Evolutionary conservation across 2,329 filamentous ascomycete species (phyloP), one percentile per base, ranked within the genome.

Genomic region (Furcasterigmium furcatum): DNA sequence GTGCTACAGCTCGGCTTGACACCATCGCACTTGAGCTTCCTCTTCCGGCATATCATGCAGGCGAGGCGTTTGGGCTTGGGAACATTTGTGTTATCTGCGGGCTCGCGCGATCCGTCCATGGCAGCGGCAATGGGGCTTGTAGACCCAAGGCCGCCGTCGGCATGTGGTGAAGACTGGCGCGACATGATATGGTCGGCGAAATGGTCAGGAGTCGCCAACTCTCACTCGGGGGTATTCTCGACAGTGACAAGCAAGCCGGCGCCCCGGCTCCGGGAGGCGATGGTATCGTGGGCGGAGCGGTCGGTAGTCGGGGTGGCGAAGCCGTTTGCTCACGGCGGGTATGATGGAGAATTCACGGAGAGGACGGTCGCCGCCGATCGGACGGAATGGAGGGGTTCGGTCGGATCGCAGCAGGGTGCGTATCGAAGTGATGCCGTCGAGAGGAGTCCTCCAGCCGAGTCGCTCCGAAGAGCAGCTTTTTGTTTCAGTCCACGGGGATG

Each of bases 1-100:
- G 91, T 96, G 57, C 87, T 90, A 63, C 91, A 96, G 55, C 87
- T 89, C 19, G 91, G 91, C 52, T 87, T 84, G 44, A 79, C 72
- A 30, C 91, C 91, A 63, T 96, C 91, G 66, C 91, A 96, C 67
- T 87, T 87, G 55, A 96, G 74, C 70, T 97, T 97, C 62, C 92
- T 80, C 68, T 91, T 94, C 58, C 92, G 79, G 63, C 94, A 99
- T 51, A 97, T 84, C 61, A 96, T 88, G 65, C 94, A 99, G 30
- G 94, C 94, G 58, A 97, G 87, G 55, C 92, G 82, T 74, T 97
- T 97, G n/a, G 85, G 84, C 58, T 88, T 88, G 41, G 87, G 85
- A 19, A 89, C 74, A 56, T 66, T 74, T 41, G 71, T 65, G 52
- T 84, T 82, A 55, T 78, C 76, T 50, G 66, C 63, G 35, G 67